These are phyloP conservation scores for Fusarium burgessii DNA, from an alignment of 2,329 filamentous ascomycete genomes.

Conservation along the genomic window DNA sequence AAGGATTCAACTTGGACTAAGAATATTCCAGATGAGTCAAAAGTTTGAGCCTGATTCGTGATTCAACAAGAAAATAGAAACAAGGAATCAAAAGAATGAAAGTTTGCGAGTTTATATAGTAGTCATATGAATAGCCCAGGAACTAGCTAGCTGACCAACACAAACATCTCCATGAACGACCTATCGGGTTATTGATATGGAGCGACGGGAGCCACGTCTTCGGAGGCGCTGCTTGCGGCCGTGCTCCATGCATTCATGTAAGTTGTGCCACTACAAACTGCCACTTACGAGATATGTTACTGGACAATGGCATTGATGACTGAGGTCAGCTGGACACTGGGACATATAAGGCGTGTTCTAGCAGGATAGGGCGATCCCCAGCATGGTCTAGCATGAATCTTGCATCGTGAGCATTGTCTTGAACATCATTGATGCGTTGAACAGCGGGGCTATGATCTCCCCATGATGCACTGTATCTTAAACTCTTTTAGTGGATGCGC, in stretches of 20 bases:
- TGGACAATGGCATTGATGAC: constrained; percentile 21
- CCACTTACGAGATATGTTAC: constrained; percentile 20
- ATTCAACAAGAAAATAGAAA: constrained; percentile 8
- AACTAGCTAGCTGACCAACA: constrained; percentile 8
- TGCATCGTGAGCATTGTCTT: constrained; percentile 16
- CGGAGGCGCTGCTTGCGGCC: constrained; percentile 17
- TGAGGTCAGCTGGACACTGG: constrained; percentile 41
- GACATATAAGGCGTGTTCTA: constrained; percentile 26
- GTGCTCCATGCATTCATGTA: constrained; percentile 31
- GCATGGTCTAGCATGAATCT: constrained; percentile 29
- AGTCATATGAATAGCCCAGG: constrained; percentile 1
- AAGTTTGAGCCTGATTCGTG: not conserved
- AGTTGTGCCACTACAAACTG: constrained; percentile 36
- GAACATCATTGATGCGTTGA: constrained; percentile 17
- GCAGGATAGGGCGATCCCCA: constrained; percentile 23
- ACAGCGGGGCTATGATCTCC: constrained; percentile 21
- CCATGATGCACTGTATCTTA: constrained; percentile 28
- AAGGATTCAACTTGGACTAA: not conserved
- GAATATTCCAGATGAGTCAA: constrained; percentile 27
- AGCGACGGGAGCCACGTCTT: constrained; percentile 29
- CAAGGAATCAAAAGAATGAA: not conserved
- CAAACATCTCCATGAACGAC: not conserved
- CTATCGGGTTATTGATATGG: constrained; percentile 24
- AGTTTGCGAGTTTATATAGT: constrained; percentile 32
- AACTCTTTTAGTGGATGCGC: constrained; percentile 11